Evolutionary conservation across 257 asterid species (phyloP).

Genomic region (Fraxinus pennsylvanica): DNA sequence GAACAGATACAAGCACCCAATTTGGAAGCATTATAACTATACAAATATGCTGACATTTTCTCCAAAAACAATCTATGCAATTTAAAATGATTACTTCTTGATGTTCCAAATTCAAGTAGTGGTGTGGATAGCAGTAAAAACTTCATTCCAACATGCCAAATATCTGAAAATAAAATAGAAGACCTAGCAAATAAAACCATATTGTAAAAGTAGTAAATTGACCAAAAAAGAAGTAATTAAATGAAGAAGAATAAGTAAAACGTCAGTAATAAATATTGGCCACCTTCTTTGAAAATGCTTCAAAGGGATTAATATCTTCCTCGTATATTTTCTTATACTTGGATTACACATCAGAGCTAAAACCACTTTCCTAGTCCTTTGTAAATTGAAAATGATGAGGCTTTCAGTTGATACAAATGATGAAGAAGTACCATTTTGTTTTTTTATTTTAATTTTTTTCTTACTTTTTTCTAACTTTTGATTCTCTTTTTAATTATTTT

Average conservation of each 20-base stretch:
- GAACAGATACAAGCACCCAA: conserved; percentile 5
- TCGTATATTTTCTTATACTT: conserved; percentile 97
- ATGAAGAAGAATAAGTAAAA: conserved; percentile 23
- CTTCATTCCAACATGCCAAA: conserved; percentile 12
- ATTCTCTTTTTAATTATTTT: no score
- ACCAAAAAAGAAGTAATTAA: neutral
- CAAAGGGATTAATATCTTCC: conserved; percentile 96
- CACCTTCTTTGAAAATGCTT: conserved; percentile 94
- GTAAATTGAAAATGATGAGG: conserved; percentile 56
- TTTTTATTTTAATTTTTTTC: no score
- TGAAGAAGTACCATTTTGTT: no score
- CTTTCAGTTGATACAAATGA: conserved; percentile 26
- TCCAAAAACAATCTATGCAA: neutral
- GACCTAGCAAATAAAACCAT: conserved; percentile 8
- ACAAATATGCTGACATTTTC: conserved; percentile 10
- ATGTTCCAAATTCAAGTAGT: neutral
- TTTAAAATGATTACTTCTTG: conserved; percentile 3
- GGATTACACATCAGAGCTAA: conserved; percentile 94
- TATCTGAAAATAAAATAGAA: conserved; percentile 7
- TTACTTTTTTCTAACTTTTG: no score
- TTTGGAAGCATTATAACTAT: conserved; percentile 6
- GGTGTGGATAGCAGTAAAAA: conserved; percentile 9
- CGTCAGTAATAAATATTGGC: conserved; percentile 15
- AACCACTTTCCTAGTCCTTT: conserved; percentile 92
- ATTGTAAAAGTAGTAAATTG: conserved; percentile 3